Evolutionary conservation across 352 stramenopile species (phyloP).

Genomic region (Phytophthora idaei): DNA sequence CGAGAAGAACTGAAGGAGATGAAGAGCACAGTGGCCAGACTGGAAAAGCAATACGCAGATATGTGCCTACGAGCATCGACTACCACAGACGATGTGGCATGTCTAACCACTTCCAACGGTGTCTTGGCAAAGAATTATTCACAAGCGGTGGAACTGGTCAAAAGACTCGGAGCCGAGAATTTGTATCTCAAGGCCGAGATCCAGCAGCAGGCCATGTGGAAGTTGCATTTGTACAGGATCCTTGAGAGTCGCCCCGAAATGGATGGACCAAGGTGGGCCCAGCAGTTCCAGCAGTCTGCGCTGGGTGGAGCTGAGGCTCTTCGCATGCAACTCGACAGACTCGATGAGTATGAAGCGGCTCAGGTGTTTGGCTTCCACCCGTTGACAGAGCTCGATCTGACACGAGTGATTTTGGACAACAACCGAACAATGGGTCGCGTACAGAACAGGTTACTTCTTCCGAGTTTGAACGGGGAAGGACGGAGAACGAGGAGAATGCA

Average conservation of each 20-base stretch:
- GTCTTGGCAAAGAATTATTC: slow-evolving; percentile 24
- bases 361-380: slow-evolving; percentile 44
- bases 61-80: slow-evolving; percentile 38
- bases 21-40: slow-evolving; percentile 37
- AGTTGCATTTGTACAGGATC: slow-evolving; percentile 45
- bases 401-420: slow-evolving; percentile 46
- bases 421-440: slow-evolving; percentile 36
- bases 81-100: slow-evolving; percentile 6
- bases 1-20: slow-evolving; percentile 48
- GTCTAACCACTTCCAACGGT: slow-evolving; percentile 11
- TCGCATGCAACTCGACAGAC: slow-evolving; percentile 30
- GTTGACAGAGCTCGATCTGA: slow-evolving; percentile 41
- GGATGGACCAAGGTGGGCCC: slow-evolving; percentile 23
- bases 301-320: slow-evolving; percentile 24
- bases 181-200: slow-evolving; percentile 49
- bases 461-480: slow-evolving; percentile 8
- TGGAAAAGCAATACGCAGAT: slow-evolving; percentile 45
- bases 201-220: slow-evolving; percentile 48
- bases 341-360: slow-evolving; percentile 43
- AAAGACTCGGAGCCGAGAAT: slow-evolving; percentile 52
- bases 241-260: slow-evolving; percentile 35
- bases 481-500: slow-evolving; percentile 25
- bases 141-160: slow-evolving; percentile 30
- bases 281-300: slow-evolving; percentile 32
- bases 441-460: slow-evolving; percentile 36